Evolutionary conservation across 139 green algal species (phyloP).

Genomic region (Eudorina sp.): DNA sequence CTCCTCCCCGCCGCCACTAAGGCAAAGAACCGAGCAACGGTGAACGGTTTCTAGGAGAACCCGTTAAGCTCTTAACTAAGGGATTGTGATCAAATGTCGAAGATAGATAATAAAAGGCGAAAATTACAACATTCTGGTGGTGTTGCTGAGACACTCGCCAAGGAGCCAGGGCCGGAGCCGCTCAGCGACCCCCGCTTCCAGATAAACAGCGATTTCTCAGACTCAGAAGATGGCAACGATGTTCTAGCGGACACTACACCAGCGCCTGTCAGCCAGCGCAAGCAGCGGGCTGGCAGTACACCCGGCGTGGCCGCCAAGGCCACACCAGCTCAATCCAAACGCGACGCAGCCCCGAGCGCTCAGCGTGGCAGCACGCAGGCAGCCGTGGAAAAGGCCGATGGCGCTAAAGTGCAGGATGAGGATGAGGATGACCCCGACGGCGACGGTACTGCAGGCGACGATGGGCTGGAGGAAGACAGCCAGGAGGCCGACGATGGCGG

Average conservation of each 20-base stretch:
- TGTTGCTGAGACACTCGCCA: not conserved
- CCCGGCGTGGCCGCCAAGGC: no score
- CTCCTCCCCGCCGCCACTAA: no score
- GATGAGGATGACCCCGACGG: no score
- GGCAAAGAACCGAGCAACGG: no score
- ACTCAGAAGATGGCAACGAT: not conserved
- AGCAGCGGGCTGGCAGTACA: no score
- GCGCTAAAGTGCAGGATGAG: no score
- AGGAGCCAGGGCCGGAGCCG: not conserved
- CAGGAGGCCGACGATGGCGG: not conserved
- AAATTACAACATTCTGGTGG: not conserved
- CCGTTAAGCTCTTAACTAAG: not conserved
- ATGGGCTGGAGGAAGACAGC: not conserved
- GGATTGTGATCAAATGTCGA: not conserved
- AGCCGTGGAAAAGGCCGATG: no score
- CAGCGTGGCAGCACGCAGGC: no score
- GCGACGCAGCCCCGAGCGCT: no score
- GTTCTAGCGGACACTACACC: not conserved
- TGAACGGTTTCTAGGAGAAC: constrained; percentile 8
- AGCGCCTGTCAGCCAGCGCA: not conserved
- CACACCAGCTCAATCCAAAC: no score
- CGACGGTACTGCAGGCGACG: not conserved
- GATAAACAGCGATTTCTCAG: constrained; percentile 26
- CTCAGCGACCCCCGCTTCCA: constrained; percentile 1
- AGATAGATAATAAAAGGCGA: constrained; percentile 15